Base-by-base conservation (phyloP, 164 flowering plant species). In the Houttuynia cordata region DNA sequence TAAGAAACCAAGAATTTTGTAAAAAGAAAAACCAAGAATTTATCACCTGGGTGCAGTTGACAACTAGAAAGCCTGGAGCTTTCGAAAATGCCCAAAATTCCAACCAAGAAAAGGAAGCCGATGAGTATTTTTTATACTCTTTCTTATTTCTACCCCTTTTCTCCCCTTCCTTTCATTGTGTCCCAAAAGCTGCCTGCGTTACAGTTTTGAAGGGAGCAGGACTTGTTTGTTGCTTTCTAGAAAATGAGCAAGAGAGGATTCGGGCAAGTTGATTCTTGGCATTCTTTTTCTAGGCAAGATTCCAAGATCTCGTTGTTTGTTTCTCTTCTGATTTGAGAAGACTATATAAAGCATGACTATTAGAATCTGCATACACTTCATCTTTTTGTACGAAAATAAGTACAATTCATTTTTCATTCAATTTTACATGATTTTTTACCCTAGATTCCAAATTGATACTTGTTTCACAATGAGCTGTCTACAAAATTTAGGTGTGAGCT, bases 81-180 rank as follows among this genome's bases (percentile, higher is more conserved):
- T 64, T 68, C 74, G 80, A 72, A 77, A 74, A 66, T 73, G 74
- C 63, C 71, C 80, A 76, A 79, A 72, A 72, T 58, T 64, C 75
- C 74, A 68, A 63, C 72, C 69, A 64, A 59, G 60, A 76, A 75
- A 56, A 64, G 69, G 50, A 67, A 47, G 52, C 21, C 25, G 0
- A 8, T 14, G n/a, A n/a, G n/a, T n/a, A n/a, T n/a, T n/a, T n/a
- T n/a, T n/a, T n/a, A n/a, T n/a, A n/a, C n/a, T n/a, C 1, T 47
- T n/a, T 10, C 41, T 24, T 47, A 57, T 30, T 41, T 59, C 54
- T 51, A 34, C 53, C 60, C 47, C 23, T 19, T 51, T 57, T 70
- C 68, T 42, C 42, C 10, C 18, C 62, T 57, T 58, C 7, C 40
- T 24, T 39, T 12, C 14, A 52, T 42, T 51, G 53, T 57, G 65